These are phyloP conservation scores for Microcyclospora pomicola DNA, from an alignment of 2,329 filamentous ascomycete species.

Conservation along the genomic window DNA sequence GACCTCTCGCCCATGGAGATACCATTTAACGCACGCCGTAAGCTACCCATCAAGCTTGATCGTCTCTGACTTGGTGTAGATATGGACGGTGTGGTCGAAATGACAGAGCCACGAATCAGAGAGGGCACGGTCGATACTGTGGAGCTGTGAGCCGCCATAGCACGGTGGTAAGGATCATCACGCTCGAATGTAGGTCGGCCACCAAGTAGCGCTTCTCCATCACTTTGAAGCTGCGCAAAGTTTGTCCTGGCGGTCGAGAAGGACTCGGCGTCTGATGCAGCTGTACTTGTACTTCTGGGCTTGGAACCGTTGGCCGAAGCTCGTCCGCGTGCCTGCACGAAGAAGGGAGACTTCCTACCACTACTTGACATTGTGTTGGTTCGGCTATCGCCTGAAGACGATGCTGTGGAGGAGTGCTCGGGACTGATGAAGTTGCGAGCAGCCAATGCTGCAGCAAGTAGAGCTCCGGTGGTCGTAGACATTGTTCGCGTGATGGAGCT, in stretches of 20 bases:
- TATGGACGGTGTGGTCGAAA: neutral
- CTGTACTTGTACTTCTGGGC: constrained; percentile 2
- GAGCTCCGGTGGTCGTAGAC: constrained; percentile 30
- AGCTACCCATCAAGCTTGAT: constrained; percentile 20
- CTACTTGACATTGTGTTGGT: constrained; percentile 22
- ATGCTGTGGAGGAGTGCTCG: neutral
- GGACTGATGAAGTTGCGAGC: neutral
- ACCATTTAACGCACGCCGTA: constrained; percentile 19
- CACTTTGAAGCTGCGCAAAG: constrained; percentile 35
- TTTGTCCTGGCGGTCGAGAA: constrained; percentile 39
- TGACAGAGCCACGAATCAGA: neutral
- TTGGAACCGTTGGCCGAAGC: constrained; percentile 6
- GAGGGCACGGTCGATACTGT: constrained; percentile 1
- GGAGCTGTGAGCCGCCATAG: constrained; percentile 13
- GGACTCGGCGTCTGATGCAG: constrained; percentile 29
- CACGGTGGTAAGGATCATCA: constrained; percentile 20
- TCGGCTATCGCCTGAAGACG: constrained; percentile 6
- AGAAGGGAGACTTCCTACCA: constrained; percentile 21
- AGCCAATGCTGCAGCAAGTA: constrained; percentile 21
- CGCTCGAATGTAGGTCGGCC: constrained; percentile 24
- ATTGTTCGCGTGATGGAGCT: constrained; percentile 31
- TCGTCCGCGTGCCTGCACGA: constrained; percentile 8
- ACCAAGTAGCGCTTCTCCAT: constrained; percentile 39
- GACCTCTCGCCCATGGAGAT: constrained; percentile 18
- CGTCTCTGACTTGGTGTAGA: constrained; percentile 3